Conservation (phyloP, 208 protist species). For the Crithidia acanthocephali region DNA sequence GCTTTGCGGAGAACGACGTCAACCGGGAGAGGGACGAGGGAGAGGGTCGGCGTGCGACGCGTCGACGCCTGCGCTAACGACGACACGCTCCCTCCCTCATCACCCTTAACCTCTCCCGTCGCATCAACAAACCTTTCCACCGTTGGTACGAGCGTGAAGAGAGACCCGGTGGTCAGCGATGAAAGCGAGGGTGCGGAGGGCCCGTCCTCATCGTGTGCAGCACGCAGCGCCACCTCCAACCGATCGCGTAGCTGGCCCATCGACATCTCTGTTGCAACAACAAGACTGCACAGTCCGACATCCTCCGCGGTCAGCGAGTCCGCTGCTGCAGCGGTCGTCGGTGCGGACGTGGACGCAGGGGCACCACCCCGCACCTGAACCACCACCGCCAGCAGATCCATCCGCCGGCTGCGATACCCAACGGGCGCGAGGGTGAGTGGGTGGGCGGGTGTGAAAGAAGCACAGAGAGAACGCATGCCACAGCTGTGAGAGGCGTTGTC, state of each 20-base stretch:
- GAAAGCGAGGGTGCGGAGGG: neutral
- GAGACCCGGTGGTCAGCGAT: neutral
- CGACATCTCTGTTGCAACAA: slow-evolving; percentile 52
- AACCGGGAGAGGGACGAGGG: slow-evolving; percentile 11
- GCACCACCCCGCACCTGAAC: neutral
- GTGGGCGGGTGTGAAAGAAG: slow-evolving; percentile 28
- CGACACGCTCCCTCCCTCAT: neutral
- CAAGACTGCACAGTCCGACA: slow-evolving; percentile 45
- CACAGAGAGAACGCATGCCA: slow-evolving; percentile 20
- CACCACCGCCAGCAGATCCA: slow-evolving; percentile 28
- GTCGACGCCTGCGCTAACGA: neutral
- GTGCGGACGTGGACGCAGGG: too few relatives aligned
- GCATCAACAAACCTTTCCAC: neutral
- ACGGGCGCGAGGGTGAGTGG: slow-evolving; percentile 48
- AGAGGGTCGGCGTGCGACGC: slow-evolving; percentile 6
- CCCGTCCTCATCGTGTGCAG: neutral
- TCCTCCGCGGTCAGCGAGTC: neutral
- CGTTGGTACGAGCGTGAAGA: slow-evolving; percentile 6
- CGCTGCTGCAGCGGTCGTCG: too few relatives aligned
- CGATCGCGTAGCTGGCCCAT: slow-evolving; percentile 73
- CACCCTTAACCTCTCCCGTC: too few relatives aligned
- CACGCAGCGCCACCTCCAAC: slow-evolving; percentile 25
- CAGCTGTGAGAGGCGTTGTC: neutral
- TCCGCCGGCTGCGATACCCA: slow-evolving; percentile 48
- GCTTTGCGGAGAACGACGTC: slow-evolving; percentile 23